A percentile compares a stretch with the other conserved stretches of the same genome.
These are phyloP conservation scores for Spathaspora passalidarum DNA, from an alignment of 805 yeast genomes.

Conservation along the genomic window DNA sequence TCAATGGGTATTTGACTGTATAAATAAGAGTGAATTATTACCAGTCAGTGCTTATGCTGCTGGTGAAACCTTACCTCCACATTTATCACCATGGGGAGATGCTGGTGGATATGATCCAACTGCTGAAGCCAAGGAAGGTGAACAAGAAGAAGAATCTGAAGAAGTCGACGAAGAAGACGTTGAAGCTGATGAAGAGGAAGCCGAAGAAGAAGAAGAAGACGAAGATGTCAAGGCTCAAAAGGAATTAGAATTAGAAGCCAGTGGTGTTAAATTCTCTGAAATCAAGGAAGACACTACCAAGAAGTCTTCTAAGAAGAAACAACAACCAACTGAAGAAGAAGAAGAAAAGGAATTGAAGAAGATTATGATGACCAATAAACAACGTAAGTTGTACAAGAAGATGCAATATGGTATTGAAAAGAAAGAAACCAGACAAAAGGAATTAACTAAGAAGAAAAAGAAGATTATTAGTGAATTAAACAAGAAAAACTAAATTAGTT, in stretches of 20 bases:
- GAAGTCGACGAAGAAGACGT: conserved; percentile 51
- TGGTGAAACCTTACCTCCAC: conserved; percentile 95
- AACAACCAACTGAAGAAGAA: conserved; percentile 42
- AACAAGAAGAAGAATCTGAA: conserved; percentile 48
- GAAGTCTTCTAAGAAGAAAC: conserved; percentile 42
- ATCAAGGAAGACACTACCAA: conserved; percentile 27
- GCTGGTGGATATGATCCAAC: conserved; percentile 86
- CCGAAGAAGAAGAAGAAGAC: conserved; percentile 48
- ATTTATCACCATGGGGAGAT: conserved; percentile 99
- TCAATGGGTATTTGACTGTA: conserved; percentile 94
- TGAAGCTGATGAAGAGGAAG: conserved; percentile 47
- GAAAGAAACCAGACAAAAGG: conserved; percentile 74
- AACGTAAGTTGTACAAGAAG: conserved; percentile 88
- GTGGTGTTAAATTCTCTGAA: conserved; percentile 78
- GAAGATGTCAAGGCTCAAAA: conserved; percentile 76
- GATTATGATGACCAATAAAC: conserved; percentile 98
- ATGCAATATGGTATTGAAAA: conserved; percentile 88
- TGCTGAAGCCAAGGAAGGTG: conserved; percentile 45
- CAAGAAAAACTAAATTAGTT: conserved; percentile 17
- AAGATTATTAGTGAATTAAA: conserved; percentile 48
- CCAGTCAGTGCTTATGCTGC: conserved; percentile 85
- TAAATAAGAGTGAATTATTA: conserved; percentile 72
- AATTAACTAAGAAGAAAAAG: conserved; percentile 64
- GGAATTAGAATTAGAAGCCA: conserved; percentile 75
- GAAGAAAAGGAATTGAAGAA: conserved; percentile 89